Conservation (phyloP, 306 rosid species). For the Begonia peltatifolia region DNA sequence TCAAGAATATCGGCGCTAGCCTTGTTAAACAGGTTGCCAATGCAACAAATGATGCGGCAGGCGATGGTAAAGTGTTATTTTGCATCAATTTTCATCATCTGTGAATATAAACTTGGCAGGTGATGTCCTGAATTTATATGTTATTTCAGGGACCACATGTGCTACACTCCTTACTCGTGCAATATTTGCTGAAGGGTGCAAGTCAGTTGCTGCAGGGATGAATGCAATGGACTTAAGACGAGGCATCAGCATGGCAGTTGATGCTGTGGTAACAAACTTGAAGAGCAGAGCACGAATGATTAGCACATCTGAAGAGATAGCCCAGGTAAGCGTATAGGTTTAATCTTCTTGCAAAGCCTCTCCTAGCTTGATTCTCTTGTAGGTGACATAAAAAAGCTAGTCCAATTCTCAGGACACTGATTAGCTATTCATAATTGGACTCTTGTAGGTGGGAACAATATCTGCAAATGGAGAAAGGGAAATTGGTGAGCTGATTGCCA, state of each 20-base stretch:
- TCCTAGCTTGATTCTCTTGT: background rate
- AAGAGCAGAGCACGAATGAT: slow-evolving; percentile 89
- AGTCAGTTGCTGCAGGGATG: slow-evolving; percentile 97
- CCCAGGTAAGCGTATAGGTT: slow-evolving; percentile 44
- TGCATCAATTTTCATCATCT: background rate
- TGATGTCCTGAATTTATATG: background rate
- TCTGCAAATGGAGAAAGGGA: slow-evolving; percentile 92
- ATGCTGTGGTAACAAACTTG: slow-evolving; percentile 73
- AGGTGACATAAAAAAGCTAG: background rate
- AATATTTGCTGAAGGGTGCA: slow-evolving; percentile 85
- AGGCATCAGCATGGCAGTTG: slow-evolving; percentile 84
- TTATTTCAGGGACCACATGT: slow-evolving; percentile 78
- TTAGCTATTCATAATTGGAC: background rate
- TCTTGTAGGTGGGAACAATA: slow-evolving; percentile 76
- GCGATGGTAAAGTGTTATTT: slow-evolving; percentile 56
- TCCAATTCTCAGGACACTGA: background rate
- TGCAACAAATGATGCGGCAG: slow-evolving; percentile 86
- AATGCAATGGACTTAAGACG: slow-evolving; percentile 95
- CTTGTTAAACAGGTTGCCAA: slow-evolving; percentile 97
- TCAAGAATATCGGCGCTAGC: slow-evolving; percentile 89
- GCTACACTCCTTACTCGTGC: slow-evolving; percentile 88
- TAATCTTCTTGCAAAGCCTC: background rate
- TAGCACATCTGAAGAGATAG: slow-evolving; percentile 94
- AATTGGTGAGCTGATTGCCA: slow-evolving; percentile 91
- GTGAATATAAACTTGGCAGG: slow-evolving; percentile 1